Evolutionary conservation across 2,329 filamentous ascomycete genomes (phyloP).

Genomic region (Colletotrichum sp.): DNA sequence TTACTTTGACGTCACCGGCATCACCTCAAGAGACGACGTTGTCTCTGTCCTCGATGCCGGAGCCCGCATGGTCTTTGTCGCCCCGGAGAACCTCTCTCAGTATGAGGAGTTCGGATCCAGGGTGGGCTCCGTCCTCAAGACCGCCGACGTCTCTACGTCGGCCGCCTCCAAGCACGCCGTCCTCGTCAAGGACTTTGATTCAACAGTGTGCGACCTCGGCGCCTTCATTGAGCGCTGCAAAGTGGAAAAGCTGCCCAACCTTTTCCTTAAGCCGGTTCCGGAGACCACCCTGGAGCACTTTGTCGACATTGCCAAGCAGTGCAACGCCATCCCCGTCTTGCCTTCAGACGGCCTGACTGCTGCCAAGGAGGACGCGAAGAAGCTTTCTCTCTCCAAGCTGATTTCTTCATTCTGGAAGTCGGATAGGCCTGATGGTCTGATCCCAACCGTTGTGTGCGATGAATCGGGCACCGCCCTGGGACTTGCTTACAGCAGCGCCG

Average conservation of each 20-base stretch:
- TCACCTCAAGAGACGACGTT: constrained; percentile 75
- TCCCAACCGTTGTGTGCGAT: constrained; percentile 91
- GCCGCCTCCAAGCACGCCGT: constrained; percentile 53
- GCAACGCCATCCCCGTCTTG: constrained; percentile 73
- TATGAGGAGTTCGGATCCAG: constrained; percentile 62
- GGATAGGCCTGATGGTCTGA: constrained; percentile 82
- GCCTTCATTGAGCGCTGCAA: constrained; percentile 51
- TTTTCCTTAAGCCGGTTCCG: constrained; percentile 57
- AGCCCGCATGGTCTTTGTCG: constrained; percentile 84
- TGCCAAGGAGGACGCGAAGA: constrained; percentile 64
- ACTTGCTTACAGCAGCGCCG: constrained; percentile 91
- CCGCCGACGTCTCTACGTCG: constrained; percentile 44
- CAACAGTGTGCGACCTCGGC: constrained; percentile 41
- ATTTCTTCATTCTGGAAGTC: constrained; percentile 78
- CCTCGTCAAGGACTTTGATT: constrained; percentile 58
- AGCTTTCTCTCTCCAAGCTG: constrained; percentile 72
- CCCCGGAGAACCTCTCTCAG: constrained; percentile 68
- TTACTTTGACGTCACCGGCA: constrained; percentile 77
- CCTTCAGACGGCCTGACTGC: constrained; percentile 74
- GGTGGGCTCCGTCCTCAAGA: constrained; percentile 57
- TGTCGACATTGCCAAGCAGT: constrained; percentile 52
- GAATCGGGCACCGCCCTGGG: constrained; percentile 85
- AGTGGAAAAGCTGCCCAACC: constrained; percentile 48
- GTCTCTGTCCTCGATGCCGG: constrained; percentile 84
- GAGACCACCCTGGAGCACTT: constrained; percentile 51